Base-by-base conservation (phyloP, 176 grass and related monocot genomes). In the Oryza officinalis region DNA sequence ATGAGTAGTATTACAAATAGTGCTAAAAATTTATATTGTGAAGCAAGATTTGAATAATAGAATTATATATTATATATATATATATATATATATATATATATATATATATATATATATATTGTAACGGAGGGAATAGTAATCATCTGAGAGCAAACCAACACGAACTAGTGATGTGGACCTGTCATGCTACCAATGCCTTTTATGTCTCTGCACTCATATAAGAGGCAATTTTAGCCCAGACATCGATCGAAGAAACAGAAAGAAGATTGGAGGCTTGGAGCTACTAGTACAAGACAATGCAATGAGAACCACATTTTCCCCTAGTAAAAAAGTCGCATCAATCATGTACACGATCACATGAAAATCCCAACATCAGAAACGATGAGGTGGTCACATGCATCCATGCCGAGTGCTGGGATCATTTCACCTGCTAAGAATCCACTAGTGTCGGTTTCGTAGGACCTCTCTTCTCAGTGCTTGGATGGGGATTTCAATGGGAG, bases 301-400 rank as follows among this genome's bases (percentile, higher is more conserved):
- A 63, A 64, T n/a, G 15, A 28, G 33, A 76, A 14, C 38, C 64
- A 20, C 63, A 27, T 22, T 17, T 69, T 63, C 28, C 7, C 2
- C 14, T n/a, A 33, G 14, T n/a, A 68, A 20, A 46, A 69, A 71
- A 76, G 17, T 57, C 18, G 27, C 22, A 38, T 44, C 74, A 22
- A 14, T 2, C 26, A 31, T 72, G 69, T 45, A n/a, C 44, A 22
- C 81, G 11, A 50, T 76, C 78, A 80, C 63, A 57, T 33, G 77
- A 67, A 40, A 17, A 67, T 74, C 69, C 30, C 31, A 44, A 28
- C 3, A 49, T 5, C 68, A n/a, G 10, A 10, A 60, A 32, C 6
- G n/a, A 59, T 6, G 65, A 38, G 13, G 6, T 59, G 25, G 44
- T 40, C 70, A 69, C 71, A 69, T 70, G 79, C 15, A n/a, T 61